Evolutionary conservation across 495 filamentous ascomycete species (phyloP).

Genomic region (Darksidea phi): DNA sequence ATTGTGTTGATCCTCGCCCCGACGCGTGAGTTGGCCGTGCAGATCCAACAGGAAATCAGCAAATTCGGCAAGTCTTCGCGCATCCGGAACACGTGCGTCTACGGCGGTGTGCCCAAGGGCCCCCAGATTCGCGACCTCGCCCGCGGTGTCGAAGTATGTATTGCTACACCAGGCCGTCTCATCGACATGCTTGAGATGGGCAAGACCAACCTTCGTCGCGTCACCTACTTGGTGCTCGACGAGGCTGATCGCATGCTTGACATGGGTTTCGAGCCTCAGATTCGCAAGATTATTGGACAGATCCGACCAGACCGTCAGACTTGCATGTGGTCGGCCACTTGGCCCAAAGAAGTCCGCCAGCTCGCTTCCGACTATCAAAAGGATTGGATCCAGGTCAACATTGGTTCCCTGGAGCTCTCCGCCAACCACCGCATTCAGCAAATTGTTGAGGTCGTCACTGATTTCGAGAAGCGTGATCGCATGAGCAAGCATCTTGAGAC

Average conservation of each 20-base stretch:
- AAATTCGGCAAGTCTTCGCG: conserved; percentile 98
- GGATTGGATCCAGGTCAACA: conserved; percentile 98
- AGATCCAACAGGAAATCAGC: conserved; percentile 92
- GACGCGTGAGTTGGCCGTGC: conserved; percentile 94
- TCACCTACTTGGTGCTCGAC: conserved; percentile 90
- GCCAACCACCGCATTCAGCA: conserved; percentile 98
- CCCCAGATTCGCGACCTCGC: conserved; percentile 92
- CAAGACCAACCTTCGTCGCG: conserved; percentile 96
- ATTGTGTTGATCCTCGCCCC: conserved; percentile 95
- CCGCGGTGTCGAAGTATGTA: conserved; percentile 83
- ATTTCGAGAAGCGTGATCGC: conserved; percentile 95
- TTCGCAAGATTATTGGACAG: conserved; percentile 93
- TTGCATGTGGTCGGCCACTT: conserved; percentile 99
- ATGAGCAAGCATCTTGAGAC: conserved; percentile 98
- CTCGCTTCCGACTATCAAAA: conserved; percentile 92
- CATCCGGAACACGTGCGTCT: conserved; percentile 98
- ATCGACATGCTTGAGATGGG: conserved; percentile 98
- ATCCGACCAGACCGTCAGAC: conserved; percentile 98
- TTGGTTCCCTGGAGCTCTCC: conserved; percentile 93
- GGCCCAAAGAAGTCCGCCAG: conserved; percentile 98
- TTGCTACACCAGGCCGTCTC: conserved; percentile 93
- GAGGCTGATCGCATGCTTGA: conserved; percentile 90
- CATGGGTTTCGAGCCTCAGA: conserved; percentile 88
- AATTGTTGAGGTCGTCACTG: conserved; percentile 90
- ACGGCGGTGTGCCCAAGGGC: conserved; percentile 97